Evolutionary conservation across 192 early-diverging fungal species (phyloP), one percentile per base, ranked within the genome.

Genomic region (Rhizoclosmatium sp.): DNA sequence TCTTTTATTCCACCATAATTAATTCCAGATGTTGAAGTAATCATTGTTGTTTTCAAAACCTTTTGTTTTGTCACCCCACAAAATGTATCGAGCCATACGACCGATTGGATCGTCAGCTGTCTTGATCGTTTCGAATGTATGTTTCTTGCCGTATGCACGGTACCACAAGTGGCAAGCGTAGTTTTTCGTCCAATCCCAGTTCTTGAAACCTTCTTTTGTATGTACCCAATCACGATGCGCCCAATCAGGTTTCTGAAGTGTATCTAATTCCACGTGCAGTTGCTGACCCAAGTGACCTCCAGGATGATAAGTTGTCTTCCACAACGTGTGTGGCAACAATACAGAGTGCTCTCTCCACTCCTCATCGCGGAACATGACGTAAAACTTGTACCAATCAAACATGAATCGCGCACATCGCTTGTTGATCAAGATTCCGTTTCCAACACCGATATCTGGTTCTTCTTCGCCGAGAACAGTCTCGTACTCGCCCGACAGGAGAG

Each of bases 391-490:
- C 89, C 89, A 90, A 12, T 82, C 68, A 16, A 83, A 70, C 31
- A 89, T 49, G 59, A 90, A 90, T 1, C 71, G 76, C 9, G 88
- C 78, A 66, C 83, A 71, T 7, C 84, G 83, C 48, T 79, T 71
- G 3, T 83, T 40, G 41, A 88, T 71, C 16, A 89, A 83, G 23
- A 89, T 77, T 48, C 83, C 87, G 72, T 89, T 89, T 60, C 83
- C 84, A 14, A 89, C 48, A 19, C 88, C 21, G 16, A 41, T 10
- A 41, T n/a, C 40, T 56, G 54, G 54, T 10, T 87, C 87, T 72
- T 89, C 87, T 60, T 82, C 78, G 23, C 82, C 89, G 81, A 90
- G 84, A 40, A 85, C 83, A 65, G 87, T 79, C 23, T 86, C 80
- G 68, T 87, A 41, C 16, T 65, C 54, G 9, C 54, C 54, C 10